phyloP scores from a whole-genome alignment of 768 basidiomycete species.

The Termitomyces sp. region DNA sequence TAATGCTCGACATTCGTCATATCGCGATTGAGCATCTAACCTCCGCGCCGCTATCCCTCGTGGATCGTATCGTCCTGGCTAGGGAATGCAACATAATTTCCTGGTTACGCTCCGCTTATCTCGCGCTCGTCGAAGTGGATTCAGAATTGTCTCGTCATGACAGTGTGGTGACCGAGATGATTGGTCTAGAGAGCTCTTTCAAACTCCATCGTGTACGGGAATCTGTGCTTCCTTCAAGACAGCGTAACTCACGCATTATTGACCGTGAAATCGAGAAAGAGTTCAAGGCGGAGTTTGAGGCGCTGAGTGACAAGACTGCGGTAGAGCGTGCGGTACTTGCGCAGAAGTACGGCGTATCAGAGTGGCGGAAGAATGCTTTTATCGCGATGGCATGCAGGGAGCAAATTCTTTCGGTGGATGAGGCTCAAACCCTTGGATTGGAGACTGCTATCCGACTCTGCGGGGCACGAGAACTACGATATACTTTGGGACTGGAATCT shows the following conservation, averaged over 20 bases:
- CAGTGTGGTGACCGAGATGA: neutral
- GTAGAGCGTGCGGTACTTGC: conserved; percentile 6
- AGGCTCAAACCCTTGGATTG: conserved; percentile 7
- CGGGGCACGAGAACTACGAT: conserved; percentile 1
- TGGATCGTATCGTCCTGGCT: conserved; percentile 8
- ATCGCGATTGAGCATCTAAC: conserved; percentile 13
- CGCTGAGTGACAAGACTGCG: neutral
- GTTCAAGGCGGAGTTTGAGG: neutral
- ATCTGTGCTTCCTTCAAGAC: neutral
- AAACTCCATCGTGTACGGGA: conserved; percentile 10
- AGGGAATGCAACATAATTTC: conserved; percentile 3
- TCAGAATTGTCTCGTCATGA: conserved; percentile 1
- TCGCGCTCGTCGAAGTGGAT: neutral
- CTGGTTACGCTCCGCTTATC: conserved; percentile 13
- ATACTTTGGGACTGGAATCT: neutral
- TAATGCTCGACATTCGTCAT: conserved; percentile 14
- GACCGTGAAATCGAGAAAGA: neutral
- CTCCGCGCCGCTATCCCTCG: conserved; percentile 2
- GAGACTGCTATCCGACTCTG: conserved; percentile 11
- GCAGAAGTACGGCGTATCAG: conserved; percentile 2
- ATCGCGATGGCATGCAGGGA: neutral
- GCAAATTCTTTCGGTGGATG: neutral
- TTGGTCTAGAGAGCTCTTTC: conserved; percentile 7
- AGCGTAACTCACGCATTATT: neutral
- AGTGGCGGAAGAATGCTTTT: conserved; percentile 10